A percentile compares a stretch with the other conserved stretches of the same genome.
Conservation (phyloP, 495 filamentous ascomycete genomes). For the Annulohypoxylon stygium region DNA sequence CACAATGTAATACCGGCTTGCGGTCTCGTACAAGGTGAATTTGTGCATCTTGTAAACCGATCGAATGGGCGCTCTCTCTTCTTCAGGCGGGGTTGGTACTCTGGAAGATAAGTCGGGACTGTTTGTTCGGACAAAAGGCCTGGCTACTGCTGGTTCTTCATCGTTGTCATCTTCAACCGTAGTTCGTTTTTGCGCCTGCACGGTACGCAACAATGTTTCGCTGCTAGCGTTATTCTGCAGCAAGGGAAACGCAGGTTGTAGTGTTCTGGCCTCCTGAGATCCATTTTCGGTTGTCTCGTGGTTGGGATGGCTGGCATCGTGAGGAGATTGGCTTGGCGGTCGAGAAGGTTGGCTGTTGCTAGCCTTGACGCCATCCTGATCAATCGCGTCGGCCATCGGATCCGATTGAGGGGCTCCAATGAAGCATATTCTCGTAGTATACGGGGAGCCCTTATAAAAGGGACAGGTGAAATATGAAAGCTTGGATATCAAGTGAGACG, state of each 20-base stretch:
- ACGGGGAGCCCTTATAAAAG: neutral
- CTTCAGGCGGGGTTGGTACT: constrained; percentile 50
- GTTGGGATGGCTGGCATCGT: constrained; percentile 6
- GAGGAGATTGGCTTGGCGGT: constrained; percentile 19
- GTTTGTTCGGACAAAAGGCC: constrained; percentile 72
- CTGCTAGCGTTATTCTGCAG: constrained; percentile 60
- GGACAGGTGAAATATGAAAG: neutral
- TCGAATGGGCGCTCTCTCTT: constrained; percentile 74
- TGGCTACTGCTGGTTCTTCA: constrained; percentile 73
- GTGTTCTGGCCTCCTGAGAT: constrained; percentile 5
- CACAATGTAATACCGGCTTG: constrained; percentile 91
- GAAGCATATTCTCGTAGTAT: constrained; percentile 30
- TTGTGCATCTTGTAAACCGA: constrained; percentile 90
- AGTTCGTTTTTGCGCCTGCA: constrained; percentile 49
- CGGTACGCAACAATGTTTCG: constrained; percentile 49
- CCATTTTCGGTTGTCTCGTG: constrained; percentile 22
- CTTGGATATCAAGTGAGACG: neutral
- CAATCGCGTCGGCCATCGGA: constrained; percentile 40
- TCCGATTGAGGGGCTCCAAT: neutral
- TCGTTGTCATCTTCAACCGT: constrained; percentile 69
- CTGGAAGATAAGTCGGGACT: constrained; percentile 65
- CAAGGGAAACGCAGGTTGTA: constrained; percentile 55
- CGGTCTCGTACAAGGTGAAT: constrained; percentile 95
- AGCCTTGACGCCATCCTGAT: constrained; percentile 35
- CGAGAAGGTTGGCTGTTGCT: constrained; percentile 39